These are phyloP conservation scores for Zoysia pacifica DNA, from an alignment of 176 grass and related monocot species.

Conservation along the genomic window DNA sequence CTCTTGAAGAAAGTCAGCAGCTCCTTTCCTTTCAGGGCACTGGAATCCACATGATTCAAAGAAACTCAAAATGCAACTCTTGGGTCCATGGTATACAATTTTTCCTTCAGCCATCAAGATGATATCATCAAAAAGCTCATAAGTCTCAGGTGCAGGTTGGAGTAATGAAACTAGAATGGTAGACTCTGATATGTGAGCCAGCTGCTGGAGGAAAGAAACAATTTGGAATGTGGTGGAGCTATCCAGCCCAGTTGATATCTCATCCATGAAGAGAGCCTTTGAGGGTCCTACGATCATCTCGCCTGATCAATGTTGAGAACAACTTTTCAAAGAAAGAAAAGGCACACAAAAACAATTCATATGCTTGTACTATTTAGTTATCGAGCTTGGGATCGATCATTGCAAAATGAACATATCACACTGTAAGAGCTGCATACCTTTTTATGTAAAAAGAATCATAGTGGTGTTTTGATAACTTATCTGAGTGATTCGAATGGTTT, in stretches of 20 bases:
- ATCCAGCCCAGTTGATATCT: slow-evolving; percentile 88
- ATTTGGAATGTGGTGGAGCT: slow-evolving; percentile 86
- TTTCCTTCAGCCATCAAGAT: slow-evolving; percentile 87
- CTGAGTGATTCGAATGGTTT: neutral
- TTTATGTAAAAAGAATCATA: neutral
- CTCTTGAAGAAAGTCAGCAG: slow-evolving; percentile 85
- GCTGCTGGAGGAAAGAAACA: slow-evolving; percentile 73
- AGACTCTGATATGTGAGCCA: slow-evolving; percentile 64
- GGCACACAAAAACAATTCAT: neutral
- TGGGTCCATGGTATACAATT: slow-evolving; percentile 69
- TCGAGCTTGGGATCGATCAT: neutral
- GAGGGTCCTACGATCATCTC: slow-evolving; percentile 89
- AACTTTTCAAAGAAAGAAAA: slow-evolving; percentile 8
- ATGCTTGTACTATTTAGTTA: neutral
- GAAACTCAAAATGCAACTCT: slow-evolving; percentile 54
- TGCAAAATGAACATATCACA: neutral
- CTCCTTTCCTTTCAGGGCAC: slow-evolving; percentile 77
- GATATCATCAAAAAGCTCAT: slow-evolving; percentile 85
- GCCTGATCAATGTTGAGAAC: slow-evolving; percentile 43
- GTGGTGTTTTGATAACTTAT: neutral
- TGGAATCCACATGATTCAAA: slow-evolving; percentile 78
- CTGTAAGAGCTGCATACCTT: neutral
- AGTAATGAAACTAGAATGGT: slow-evolving; percentile 74
- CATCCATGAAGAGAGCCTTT: slow-evolving; percentile 87
- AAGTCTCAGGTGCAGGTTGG: slow-evolving; percentile 80